Evolutionary conservation across 164 flowering plant genomes (phyloP).

Genomic region (Umbellularia californica): DNA sequence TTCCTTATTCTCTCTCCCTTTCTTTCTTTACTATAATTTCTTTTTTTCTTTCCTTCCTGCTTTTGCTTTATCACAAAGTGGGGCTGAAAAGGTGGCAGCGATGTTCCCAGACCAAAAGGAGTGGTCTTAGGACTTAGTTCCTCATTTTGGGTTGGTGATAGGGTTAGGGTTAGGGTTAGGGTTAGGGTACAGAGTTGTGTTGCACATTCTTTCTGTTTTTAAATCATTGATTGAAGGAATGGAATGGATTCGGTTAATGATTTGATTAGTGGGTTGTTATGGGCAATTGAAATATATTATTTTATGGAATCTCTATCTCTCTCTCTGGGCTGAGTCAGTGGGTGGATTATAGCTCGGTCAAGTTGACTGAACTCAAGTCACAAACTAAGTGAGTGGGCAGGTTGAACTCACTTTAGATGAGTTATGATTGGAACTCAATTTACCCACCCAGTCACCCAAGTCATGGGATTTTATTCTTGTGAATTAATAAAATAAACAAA

Average conservation of each 20-base stretch:
- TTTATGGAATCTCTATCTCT: too few species aligned
- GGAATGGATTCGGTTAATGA: background rate
- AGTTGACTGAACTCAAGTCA: too few species aligned
- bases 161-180: background rate
- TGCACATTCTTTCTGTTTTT: background rate
- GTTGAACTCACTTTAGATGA: too few species aligned
- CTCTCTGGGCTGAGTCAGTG: too few species aligned
- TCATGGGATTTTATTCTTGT: too few species aligned
- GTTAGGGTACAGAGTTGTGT: background rate
- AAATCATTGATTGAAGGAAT: conserved; percentile 3
- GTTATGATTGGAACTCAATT: too few species aligned
- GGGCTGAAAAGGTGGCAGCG: conserved; percentile 52
- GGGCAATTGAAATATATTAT: background rate
- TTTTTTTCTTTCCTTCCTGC: conserved; percentile 11
- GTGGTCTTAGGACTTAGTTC: conserved; percentile 13
- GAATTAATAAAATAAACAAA: too few species aligned
- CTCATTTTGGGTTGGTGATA: background rate
- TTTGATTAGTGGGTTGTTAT: background rate
- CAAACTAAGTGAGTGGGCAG: too few species aligned
- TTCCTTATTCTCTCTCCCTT: conserved; percentile 12
- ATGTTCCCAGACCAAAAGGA: conserved; percentile 32
- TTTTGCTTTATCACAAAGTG: conserved; percentile 65
- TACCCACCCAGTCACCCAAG: too few species aligned
- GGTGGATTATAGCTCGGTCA: too few species aligned
- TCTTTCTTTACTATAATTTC: conserved; percentile 1